Evolutionary conservation across 1,284 basidiomycete genomes (phyloP), one percentile per base, ranked within the genome.

Genomic region (Moesziomyces globuligerus): DNA sequence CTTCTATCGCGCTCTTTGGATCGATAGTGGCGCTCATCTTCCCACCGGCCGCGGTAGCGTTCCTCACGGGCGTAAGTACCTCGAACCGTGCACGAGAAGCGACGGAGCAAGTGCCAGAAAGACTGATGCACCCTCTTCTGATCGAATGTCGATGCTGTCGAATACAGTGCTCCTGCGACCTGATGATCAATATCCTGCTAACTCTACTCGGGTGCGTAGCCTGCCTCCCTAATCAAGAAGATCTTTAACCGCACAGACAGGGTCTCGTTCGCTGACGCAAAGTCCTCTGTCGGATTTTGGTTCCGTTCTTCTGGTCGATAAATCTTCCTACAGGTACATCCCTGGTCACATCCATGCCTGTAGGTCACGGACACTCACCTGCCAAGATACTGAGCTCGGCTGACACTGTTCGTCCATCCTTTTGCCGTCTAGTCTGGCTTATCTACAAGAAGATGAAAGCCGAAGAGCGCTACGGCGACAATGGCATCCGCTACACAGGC

Each of bases 171-270:
- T 76, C 75, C 2, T 79, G 67, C 41, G 90, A 92, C 82, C 85
- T 92, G 37, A 85, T 92, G 68, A 91, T 93, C 85, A 92, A 91
- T 84, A 87, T 92, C 60, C 83, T 86, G 54, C 83, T 92, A 74
- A 92, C 91, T 0, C 83, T 89, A 87, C 90, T 79, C 56, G 88
- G 83, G 32, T 49, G 41, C 48, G 69, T 64, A 4, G 29, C 21
- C 17, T n/a, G 21, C n/a, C n/a, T n/a, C n/a, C n/a, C n/a, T n/a
- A n/a, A n/a, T n/a, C n/a, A 44, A 32, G 18, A n/a, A 10, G 24
- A 32, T 13, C 20, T 5, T n/a, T n/a, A n/a, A n/a, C n/a, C n/a
- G n/a, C n/a, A n/a, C n/a, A n/a, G n/a, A n/a, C n/a, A n/a, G n/a
- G n/a, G n/a, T n/a, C n/a, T n/a, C n/a, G n/a, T n/a, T n/a, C n/a